Base-by-base conservation (phyloP, 805 yeast genomes). In the Pichia scutulata region DNA sequence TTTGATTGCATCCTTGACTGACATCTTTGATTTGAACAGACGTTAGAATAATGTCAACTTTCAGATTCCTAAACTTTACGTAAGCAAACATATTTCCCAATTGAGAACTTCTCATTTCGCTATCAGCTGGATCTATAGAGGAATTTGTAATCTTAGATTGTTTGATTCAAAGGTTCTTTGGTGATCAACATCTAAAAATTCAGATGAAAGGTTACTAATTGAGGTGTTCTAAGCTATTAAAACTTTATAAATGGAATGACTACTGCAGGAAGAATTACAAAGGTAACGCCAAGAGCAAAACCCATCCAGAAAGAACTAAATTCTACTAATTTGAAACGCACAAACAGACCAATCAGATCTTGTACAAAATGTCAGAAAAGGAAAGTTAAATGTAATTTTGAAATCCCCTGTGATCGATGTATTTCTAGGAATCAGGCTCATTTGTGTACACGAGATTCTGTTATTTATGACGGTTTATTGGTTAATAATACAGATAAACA, bases 361-460 rank as follows among this genome's bases (percentile, higher is more conserved):
- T 76, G 81, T 56, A 68, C 66, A 49, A 66, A 67, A 47, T 76
- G 81, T 57, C 65, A 76, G 41, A 67, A 64, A 52, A 62, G 77
- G 30, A 76, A 76, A 58, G 74, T 73, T 47, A 75, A 73, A 54
- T 76, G 81, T 57, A 72, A 76, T 56, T 73, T 76, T 18, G 66
- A 66, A 28, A 63, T 63, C 24, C 81, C 81, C 1, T 76, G 81
- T 55, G 67, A 70, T 37, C 66, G 68, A 16, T 74, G 81, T 52
- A 64, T 67, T 16, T 56, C 59, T 9, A 54, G 70, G 48, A 63
- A 65, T 41, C 52, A 59, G 42, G 69, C 60, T 3, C 64, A 61
- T 50, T 41, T 60, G 18, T 69, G 73, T 51, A 50, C 60, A 7
- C 55, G 68, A 45, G 73, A 69, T 51, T 64, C 66, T 1, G 60